phyloP scores from a whole-genome alignment of 1,139 yeast genomes.

The Geotrichum reessii region DNA sequence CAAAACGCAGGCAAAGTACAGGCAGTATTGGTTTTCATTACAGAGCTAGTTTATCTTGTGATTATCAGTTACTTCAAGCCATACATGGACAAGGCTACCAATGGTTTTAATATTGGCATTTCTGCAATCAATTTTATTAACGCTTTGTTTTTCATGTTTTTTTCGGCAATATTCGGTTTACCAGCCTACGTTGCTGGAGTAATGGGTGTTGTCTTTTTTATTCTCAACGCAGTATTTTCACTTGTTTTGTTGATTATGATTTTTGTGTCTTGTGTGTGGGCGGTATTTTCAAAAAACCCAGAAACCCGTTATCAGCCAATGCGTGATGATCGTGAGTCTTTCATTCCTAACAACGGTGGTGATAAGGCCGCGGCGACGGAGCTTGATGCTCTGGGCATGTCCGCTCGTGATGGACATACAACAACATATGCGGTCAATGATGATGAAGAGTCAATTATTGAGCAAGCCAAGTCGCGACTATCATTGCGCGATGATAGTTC shows the following conservation, averaged over 20 bases:
- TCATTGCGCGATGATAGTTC: not conserved
- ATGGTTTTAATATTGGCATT: constrained; percentile 82
- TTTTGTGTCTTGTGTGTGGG: constrained; percentile 78
- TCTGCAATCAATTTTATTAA: constrained; percentile 73
- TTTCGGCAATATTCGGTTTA: constrained; percentile 76
- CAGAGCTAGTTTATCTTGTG: constrained; percentile 66
- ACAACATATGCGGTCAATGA: not conserved
- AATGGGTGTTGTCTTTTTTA: constrained; percentile 88
- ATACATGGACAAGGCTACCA: constrained; percentile 90
- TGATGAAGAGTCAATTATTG: constrained; percentile 10
- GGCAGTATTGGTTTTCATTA: constrained; percentile 65
- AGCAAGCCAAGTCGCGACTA: not conserved
- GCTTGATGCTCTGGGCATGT: constrained; percentile 80
- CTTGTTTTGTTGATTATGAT: constrained; percentile 76
- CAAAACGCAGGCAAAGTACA: constrained; percentile 77
- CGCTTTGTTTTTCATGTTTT: constrained; percentile 80
- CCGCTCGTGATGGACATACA: constrained; percentile 55
- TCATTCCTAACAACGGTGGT: constrained; percentile 52
- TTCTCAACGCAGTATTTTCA: constrained; percentile 85
- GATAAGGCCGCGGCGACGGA: constrained; percentile 57
- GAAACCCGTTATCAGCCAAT: constrained; percentile 94
- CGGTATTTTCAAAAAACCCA: constrained; percentile 82
- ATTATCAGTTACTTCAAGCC: constrained; percentile 70
- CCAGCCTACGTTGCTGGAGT: constrained; percentile 85
- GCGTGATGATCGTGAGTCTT: constrained; percentile 93